These are phyloP conservation scores for Eimeria necatrix DNA, from an alignment of 169 alveolate genomes.

Conservation along the genomic window DNA sequence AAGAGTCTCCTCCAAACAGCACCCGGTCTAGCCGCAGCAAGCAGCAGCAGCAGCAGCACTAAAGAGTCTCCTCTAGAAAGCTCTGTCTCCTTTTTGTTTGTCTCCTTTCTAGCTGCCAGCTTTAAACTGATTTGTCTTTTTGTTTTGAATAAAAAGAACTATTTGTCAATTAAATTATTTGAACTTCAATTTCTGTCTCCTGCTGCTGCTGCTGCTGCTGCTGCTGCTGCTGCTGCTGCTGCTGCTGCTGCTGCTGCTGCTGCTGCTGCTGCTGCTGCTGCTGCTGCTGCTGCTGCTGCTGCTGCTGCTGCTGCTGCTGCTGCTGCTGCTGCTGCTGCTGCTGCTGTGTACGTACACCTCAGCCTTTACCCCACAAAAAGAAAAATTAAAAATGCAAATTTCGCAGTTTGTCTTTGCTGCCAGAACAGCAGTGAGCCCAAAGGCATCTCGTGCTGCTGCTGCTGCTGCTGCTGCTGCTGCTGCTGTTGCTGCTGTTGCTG, in stretches of 20 bases:
- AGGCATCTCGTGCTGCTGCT: neutral
- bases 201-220: neutral
- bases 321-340: too few relatives aligned
- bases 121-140: neutral
- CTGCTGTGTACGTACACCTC: too few relatives aligned
- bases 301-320: too few relatives aligned
- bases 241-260: neutral
- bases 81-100: too few relatives aligned
- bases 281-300: too few relatives aligned
- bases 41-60: slow-evolving; percentile 7
- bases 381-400: too few relatives aligned
- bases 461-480: neutral
- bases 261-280: neutral
- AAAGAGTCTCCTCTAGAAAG: too few relatives aligned
- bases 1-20: too few relatives aligned
- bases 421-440: too few relatives aligned
- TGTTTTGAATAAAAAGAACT: neutral
- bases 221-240: neutral
- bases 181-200: neutral
- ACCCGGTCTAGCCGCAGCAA: neutral
- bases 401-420: too few relatives aligned
- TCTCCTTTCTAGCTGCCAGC: too few relatives aligned
- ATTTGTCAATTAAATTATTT: neutral
- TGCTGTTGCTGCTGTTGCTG: neutral
- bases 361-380: too few relatives aligned